Evolutionary conservation across 1,284 basidiomycete species (phyloP).

Genomic region (Cutaneotrichosporon sp.): DNA sequence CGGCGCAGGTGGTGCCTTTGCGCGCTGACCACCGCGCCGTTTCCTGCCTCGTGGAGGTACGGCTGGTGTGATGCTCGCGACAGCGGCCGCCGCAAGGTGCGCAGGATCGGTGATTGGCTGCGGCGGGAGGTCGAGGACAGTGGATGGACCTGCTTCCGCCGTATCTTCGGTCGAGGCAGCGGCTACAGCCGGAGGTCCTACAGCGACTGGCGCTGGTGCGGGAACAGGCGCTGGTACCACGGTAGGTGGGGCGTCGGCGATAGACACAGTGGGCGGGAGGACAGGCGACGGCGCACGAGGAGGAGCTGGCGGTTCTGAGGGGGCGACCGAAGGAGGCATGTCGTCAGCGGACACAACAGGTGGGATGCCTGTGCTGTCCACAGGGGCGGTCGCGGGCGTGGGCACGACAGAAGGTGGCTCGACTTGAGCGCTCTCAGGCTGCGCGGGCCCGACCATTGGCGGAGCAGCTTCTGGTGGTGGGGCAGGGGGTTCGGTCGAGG

Average conservation of each 20-base stretch:
- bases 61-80: conserved; percentile 1
- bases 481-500: too few species aligned
- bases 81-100: not conserved
- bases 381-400: too few species aligned
- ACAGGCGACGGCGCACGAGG: not conserved
- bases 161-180: not conserved
- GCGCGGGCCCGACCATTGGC: too few species aligned
- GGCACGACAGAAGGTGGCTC: too few species aligned
- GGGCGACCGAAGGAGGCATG: not conserved
- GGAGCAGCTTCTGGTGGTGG: too few species aligned
- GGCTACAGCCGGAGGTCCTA: not conserved
- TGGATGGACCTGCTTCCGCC: too few species aligned
- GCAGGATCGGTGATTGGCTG: not conserved
- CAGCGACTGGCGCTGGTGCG: not conserved
- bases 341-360: not conserved
- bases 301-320: not conserved
- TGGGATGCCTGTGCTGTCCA: not conserved
- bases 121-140: too few species aligned
- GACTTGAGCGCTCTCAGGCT: too few species aligned
- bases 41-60: too few species aligned
- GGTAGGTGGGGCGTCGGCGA: not conserved
- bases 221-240: not conserved
- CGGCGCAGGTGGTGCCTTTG: too few species aligned
- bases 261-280: not conserved
- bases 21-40: too few species aligned